A percentile compares a stretch with the other conserved stretches of the same genome.
Evolutionary conservation across 306 rosid genomes (phyloP).

Genomic region (Boehmeria nivea): DNA sequence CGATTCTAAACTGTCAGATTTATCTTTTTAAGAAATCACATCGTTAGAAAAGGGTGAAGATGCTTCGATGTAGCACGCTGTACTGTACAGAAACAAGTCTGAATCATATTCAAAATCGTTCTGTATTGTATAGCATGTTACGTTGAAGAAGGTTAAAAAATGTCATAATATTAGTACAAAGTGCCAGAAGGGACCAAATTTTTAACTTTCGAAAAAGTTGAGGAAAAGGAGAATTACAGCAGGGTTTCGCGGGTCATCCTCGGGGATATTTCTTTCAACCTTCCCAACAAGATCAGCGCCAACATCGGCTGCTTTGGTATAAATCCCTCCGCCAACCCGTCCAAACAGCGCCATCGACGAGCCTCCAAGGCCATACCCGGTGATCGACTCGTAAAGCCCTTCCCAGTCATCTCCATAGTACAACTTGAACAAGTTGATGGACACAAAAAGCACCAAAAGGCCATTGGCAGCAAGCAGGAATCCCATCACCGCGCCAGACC

Average conservation of each 20-base stretch:
- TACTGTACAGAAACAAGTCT: no score
- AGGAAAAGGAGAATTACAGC: constrained; percentile 45
- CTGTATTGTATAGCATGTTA: no score
- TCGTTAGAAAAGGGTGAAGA: no score
- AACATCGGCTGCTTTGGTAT: no score
- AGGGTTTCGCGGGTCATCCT: constrained; percentile 72
- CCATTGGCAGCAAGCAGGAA: constrained; percentile 72
- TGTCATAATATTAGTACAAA: no score
- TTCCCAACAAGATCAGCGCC: constrained; percentile 75
- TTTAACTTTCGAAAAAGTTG: no score
- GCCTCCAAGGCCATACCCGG: constrained; percentile 73
- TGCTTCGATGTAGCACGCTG: no score
- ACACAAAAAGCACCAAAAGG: constrained; percentile 43
- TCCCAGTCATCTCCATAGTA: constrained; percentile 81
- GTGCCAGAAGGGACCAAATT: no score
- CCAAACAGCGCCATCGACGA: constrained; percentile 78
- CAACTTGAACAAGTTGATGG: constrained; percentile 53
- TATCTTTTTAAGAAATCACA: no score
- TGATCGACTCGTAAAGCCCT: constrained; percentile 64
- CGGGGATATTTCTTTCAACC: constrained; percentile 60
- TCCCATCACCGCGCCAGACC: constrained; percentile 66
- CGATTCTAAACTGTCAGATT: no score
- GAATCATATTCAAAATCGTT: no score
- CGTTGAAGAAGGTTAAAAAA: no score
- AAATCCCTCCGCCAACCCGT: constrained; percentile 81